Percentiles rank a stretch among this genome's conserved stretches.
Evolutionary conservation across 2,329 filamentous ascomycete genomes (phyloP).

Genomic region (Phialocephala subalpina): DNA sequence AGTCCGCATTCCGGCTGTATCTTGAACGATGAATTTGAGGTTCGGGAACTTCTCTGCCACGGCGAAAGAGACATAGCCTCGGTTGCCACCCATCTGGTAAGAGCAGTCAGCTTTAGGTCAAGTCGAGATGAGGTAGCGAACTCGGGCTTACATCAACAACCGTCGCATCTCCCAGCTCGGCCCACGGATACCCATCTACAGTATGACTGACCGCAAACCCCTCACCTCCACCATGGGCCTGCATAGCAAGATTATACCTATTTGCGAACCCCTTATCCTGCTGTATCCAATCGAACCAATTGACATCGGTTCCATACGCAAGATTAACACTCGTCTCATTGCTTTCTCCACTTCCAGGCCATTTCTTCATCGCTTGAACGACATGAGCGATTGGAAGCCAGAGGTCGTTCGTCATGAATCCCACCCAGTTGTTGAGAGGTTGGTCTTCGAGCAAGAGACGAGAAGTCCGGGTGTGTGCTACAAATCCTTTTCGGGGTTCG

Average conservation of each 20-base stretch:
- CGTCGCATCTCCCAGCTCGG: conserved; percentile 33
- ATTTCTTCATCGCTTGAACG: conserved; percentile 47
- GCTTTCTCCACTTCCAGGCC: conserved; percentile 46
- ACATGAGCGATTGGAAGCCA: conserved; percentile 41
- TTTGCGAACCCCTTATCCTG: conserved; percentile 37
- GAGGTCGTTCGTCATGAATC: conserved; percentile 39
- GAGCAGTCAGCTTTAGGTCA: not conserved
- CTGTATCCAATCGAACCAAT: conserved; percentile 43
- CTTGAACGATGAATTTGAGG: conserved; percentile 40
- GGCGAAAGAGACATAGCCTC: not conserved
- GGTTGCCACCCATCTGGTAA: not conserved
- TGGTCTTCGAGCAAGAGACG: conserved; percentile 49
- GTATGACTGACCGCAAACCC: conserved; percentile 35
- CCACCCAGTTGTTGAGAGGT: conserved; percentile 44
- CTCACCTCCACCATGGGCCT: conserved; percentile 36
- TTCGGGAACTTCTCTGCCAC: conserved; percentile 34
- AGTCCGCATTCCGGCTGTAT: conserved; percentile 22
- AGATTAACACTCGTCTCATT: conserved; percentile 47
- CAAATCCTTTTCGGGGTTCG: conserved; percentile 17
- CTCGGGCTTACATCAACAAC: conserved; percentile 37
- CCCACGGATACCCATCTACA: conserved; percentile 41
- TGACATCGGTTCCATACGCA: conserved; percentile 33
- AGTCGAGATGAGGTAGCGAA: not conserved
- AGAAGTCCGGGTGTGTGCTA: conserved; percentile 27
- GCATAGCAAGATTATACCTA: conserved; percentile 46